A percentile compares a stretch with the other conserved stretches of the same genome.
Evolutionary conservation across 1,284 basidiomycete species (phyloP).

Genomic region (Earliella scabrosa): DNA sequence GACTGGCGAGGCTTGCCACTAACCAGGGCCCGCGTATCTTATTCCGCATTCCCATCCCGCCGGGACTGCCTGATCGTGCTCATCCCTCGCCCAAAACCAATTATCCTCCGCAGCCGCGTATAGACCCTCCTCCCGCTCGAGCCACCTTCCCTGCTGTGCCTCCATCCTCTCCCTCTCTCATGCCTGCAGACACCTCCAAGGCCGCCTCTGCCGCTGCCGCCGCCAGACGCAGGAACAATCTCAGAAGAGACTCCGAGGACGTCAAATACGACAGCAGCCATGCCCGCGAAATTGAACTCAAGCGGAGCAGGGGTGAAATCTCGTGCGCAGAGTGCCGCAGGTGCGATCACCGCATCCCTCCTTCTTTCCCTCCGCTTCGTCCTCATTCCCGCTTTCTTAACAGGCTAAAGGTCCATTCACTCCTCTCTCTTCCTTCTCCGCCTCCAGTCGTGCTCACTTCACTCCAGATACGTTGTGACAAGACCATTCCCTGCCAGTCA

Average conservation of each 20-base stretch:
- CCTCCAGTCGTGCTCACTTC: slow-evolving; percentile 11
- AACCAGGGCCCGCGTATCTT: slow-evolving; percentile 1
- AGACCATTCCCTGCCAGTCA: slow-evolving; percentile 73
- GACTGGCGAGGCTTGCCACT: background rate
- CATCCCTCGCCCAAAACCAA: slow-evolving; percentile 14
- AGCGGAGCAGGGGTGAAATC: slow-evolving; percentile 69
- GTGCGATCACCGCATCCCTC: slow-evolving; percentile 45
- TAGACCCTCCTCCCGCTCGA: slow-evolving; percentile 7
- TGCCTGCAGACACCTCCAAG: slow-evolving; percentile 39
- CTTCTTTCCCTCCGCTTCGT: slow-evolving; percentile 10
- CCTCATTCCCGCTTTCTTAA: slow-evolving; percentile 12
- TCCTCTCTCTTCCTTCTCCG: background rate
- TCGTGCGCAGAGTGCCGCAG: slow-evolving; percentile 77
- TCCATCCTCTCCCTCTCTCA: slow-evolving; percentile 26
- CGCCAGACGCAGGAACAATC: slow-evolving; percentile 29
- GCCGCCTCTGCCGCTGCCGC: slow-evolving; percentile 27
- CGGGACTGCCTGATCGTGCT: slow-evolving; percentile 20
- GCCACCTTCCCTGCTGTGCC: too few relatives aligned
- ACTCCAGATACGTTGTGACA: slow-evolving; percentile 71
- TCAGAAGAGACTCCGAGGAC: slow-evolving; percentile 33
- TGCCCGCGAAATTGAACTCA: slow-evolving; percentile 55
- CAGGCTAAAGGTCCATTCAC: slow-evolving; percentile 31
- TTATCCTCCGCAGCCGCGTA: slow-evolving; percentile 24
- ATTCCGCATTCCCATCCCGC: slow-evolving; percentile 16
- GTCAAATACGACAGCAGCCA: slow-evolving; percentile 36